Base-by-base conservation (phyloP, 208 protist genomes). In the Dictyostelium gargantuum region DNA sequence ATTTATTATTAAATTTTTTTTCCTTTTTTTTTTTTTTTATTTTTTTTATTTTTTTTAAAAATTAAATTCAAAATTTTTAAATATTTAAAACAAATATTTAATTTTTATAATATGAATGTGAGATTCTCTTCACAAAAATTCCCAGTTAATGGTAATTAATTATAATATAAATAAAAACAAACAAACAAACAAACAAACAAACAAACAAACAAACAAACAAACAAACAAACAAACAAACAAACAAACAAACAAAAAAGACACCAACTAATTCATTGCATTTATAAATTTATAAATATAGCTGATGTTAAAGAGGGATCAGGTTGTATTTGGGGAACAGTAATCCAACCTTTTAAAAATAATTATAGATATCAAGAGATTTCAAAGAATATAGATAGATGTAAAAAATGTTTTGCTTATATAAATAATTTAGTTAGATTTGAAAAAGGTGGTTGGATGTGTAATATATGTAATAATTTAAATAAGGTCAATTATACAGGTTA, bases 301-400 rank as follows among this genome's bases (percentile, higher is more conserved):
- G n/a, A 70, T 17, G 63, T 70, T 40, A 70, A 70, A 42, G 63
- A 81, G 35, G 76, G 21, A 42, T 26, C 50, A 66, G 52, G 52
- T 17, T 38, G 46, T 38, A 58, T 80, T n/a, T 80, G 48, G 68
- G 81, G 81, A 50, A 66, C 44, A 61, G 66, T 86, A 74, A 35
- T 86, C n/a, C 61, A 86, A 86, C 81, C 81, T 35, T 86, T 77
- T 46, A 75, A 46, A 32, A 86, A 86, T 29, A 54, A 26, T 29
- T 23, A 26, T 66, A 40, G 17, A 9, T 66, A 52, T 86, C 40
- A 77, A 46, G 81, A 38, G 11, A 35, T 32, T 38, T 21, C 29
- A 40, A 48, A 42, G 1, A 63, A 77, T 66, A 48, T 86, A 23
- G 66, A 63, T 61, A 75, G 81, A 77, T 86, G 81, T 77, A 74